phyloP scores from a whole-genome alignment of 495 filamentous ascomycete genomes.

The Oleoguttula mirabilis region DNA sequence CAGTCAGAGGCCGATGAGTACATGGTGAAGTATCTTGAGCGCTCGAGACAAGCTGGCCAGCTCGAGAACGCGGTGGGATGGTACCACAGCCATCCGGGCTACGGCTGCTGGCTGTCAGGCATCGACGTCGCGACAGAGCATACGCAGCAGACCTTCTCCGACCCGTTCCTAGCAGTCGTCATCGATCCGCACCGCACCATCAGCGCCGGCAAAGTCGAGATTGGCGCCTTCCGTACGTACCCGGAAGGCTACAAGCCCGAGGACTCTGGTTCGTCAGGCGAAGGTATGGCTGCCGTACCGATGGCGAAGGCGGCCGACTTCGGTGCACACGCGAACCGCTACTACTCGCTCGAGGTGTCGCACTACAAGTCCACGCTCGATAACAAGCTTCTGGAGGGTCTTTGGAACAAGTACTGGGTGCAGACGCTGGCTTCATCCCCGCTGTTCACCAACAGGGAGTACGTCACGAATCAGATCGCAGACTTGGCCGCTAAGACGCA shows the following conservation, averaged over 20 bases:
- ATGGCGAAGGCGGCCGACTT: slow-evolving; percentile 90
- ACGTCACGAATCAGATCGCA: slow-evolving; percentile 78
- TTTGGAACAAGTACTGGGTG: slow-evolving; percentile 99
- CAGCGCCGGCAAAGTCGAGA: slow-evolving; percentile 88
- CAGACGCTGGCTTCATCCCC: slow-evolving; percentile 93
- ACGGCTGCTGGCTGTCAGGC: slow-evolving; percentile 95
- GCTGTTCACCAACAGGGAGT: slow-evolving; percentile 85
- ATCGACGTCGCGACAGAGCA: slow-evolving; percentile 87
- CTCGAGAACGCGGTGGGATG: slow-evolving; percentile 90
- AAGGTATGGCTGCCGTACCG: slow-evolving; percentile 66
- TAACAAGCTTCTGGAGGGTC: slow-evolving; percentile 63
- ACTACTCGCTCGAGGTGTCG: slow-evolving; percentile 82
- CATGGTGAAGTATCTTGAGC: slow-evolving; percentile 72
- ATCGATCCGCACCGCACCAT: slow-evolving; percentile 97
- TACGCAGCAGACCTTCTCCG: slow-evolving; percentile 67
- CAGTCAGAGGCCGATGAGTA: slow-evolving; percentile 94
- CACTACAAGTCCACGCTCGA: slow-evolving; percentile 92
- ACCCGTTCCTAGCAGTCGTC: slow-evolving; percentile 91
- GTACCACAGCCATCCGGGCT: slow-evolving; percentile 97
- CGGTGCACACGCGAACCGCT: slow-evolving; percentile 76
- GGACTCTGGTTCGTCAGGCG: slow-evolving; percentile 29
- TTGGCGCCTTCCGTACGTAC: slow-evolving; percentile 90
- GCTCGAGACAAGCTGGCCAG: slow-evolving; percentile 58
- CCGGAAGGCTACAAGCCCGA: slow-evolving; percentile 56
- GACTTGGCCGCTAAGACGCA: slow-evolving; percentile 71